phyloP scores from a whole-genome alignment of 2,329 filamentous ascomycete species.

The Colletotrichum sp. region DNA sequence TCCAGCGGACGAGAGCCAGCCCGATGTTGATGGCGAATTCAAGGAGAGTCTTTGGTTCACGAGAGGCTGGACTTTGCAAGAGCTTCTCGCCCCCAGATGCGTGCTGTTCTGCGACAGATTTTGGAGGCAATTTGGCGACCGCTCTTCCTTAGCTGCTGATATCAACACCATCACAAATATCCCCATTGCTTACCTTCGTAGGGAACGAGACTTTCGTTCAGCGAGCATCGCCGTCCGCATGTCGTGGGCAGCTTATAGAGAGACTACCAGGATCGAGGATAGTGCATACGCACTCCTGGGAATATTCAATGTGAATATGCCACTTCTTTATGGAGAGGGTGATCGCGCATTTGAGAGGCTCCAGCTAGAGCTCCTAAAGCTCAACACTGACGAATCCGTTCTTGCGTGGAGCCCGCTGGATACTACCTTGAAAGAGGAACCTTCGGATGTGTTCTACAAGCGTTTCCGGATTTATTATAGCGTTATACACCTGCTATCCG shows the following conservation, averaged over 20 bases:
- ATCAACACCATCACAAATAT: constrained; percentile 31
- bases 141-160: constrained; percentile 24
- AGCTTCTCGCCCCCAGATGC: constrained; percentile 26
- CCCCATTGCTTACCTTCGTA: not conserved
- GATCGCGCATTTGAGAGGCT: constrained; percentile 26
- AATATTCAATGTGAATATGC: constrained; percentile 31
- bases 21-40: not conserved
- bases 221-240: constrained; percentile 26
- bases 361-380: constrained; percentile 27
- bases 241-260: constrained; percentile 30
- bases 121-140: constrained; percentile 17
- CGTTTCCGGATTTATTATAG: not conserved
- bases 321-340: constrained; percentile 33
- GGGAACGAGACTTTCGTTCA: not conserved
- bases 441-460: not conserved
- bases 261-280: constrained; percentile 29
- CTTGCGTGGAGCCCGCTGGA: constrained; percentile 16
- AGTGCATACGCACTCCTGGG: constrained; percentile 32
- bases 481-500: not conserved
- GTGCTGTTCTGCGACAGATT: constrained; percentile 25
- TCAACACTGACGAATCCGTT: constrained; percentile 18
- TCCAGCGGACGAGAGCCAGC: not conserved
- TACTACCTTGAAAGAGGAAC: constrained; percentile 18
- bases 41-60: constrained; percentile 25
- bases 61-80: constrained; percentile 29